A percentile compares a stretch with the other conserved stretches of the same genome.
Conservation (phyloP, 768 basidiomycete genomes). For the Boletellus emodensis region DNA sequence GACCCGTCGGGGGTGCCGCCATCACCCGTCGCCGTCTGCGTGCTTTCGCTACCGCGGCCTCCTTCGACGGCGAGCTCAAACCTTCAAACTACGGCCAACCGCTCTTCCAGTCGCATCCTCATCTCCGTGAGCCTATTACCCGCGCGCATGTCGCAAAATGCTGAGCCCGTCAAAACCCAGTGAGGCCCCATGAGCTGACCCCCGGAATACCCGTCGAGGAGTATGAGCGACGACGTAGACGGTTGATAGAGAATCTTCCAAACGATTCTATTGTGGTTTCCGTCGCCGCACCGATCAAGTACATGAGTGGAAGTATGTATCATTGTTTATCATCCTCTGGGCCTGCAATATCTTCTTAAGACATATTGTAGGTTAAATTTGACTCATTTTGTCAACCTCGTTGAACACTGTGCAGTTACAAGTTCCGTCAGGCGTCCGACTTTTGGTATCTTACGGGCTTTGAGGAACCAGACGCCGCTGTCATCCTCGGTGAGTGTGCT, state of each 20-base stretch:
- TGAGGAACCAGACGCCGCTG: constrained; percentile 85
- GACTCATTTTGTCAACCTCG: constrained; percentile 3
- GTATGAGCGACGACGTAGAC: constrained; percentile 66
- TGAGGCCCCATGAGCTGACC: constrained; percentile 66
- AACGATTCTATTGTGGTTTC: constrained; percentile 71
- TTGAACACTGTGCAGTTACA: constrained; percentile 60
- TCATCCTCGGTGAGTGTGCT: constrained; percentile 64
- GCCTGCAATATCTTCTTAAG: constrained; percentile 27
- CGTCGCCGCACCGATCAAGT: constrained; percentile 76
- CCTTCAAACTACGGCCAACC: constrained; percentile 83
- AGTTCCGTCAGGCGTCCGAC: constrained; percentile 88
- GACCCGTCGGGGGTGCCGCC: not conserved
- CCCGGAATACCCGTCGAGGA: constrained; percentile 77
- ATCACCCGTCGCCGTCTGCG: constrained; percentile 8
- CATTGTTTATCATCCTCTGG: constrained; percentile 6
- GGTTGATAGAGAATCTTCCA: constrained; percentile 71
- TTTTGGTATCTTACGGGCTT: constrained; percentile 98
- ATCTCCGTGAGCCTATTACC: constrained; percentile 51
- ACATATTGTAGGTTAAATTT: constrained; percentile 67
- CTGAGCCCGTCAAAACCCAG: constrained; percentile 28
- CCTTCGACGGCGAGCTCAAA: constrained; percentile 39
- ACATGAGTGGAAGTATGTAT: constrained; percentile 75
- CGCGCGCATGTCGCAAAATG: not conserved
- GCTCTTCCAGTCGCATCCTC: constrained; percentile 71
- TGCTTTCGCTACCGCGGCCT: constrained; percentile 34